These are phyloP conservation scores for Brassica rapa DNA, from an alignment of 345 rosid genomes.

Conservation along the genomic window DNA sequence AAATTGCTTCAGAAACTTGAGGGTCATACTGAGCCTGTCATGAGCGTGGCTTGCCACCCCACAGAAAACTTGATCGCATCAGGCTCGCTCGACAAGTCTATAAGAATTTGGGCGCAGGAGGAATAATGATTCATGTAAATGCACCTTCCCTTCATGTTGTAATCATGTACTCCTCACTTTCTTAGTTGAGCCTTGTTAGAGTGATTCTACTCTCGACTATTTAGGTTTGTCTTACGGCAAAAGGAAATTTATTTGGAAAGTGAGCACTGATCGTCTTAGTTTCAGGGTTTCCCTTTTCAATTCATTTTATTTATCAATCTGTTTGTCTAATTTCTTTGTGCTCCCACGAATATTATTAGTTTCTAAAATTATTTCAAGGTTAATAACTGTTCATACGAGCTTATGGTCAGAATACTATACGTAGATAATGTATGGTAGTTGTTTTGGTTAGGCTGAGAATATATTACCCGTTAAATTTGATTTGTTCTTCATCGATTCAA, in stretches of 20 bases:
- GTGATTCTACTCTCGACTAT: background rate
- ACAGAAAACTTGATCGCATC: constrained; percentile 82
- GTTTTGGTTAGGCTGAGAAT: too few relatives aligned
- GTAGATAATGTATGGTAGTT: constrained; percentile 46
- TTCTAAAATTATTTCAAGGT: too few relatives aligned
- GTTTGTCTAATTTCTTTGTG: constrained; percentile 2
- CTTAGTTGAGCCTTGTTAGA: background rate
- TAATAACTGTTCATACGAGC: constrained; percentile 61
- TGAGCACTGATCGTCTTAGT: background rate
- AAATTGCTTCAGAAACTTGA: constrained; percentile 86
- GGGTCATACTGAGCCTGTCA: constrained; percentile 83
- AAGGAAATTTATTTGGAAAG: background rate
- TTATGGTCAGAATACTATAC: constrained; percentile 79
- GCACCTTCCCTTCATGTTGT: background rate
- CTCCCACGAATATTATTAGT: background rate
- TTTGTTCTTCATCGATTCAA: too few relatives aligned
- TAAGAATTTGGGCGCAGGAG: constrained; percentile 85
- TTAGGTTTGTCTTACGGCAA: background rate
- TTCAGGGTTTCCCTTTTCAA: background rate
- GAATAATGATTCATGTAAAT: constrained; percentile 38
- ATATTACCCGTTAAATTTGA: too few relatives aligned
- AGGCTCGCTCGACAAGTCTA: constrained; percentile 76
- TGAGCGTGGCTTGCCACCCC: constrained; percentile 88
- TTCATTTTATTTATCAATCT: constrained; percentile 11
- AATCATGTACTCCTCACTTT: background rate